These are phyloP conservation scores for Quercus alba DNA, from an alignment of 306 rosid genomes.

Conservation along the genomic window DNA sequence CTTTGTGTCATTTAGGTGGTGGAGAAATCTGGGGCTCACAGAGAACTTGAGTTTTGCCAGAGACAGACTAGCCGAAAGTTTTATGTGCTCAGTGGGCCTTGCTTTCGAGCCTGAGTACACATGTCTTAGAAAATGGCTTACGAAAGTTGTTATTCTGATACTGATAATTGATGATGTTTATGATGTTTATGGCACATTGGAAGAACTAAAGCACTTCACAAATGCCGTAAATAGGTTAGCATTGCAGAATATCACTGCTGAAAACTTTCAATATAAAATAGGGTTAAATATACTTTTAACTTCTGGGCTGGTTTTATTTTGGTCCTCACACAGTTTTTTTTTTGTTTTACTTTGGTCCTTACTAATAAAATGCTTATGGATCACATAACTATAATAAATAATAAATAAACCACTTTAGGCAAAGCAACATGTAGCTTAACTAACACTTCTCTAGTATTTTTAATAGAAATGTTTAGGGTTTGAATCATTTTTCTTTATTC, in stretches of 20 bases:
- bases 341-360: too few relatives aligned
- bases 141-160: conserved; percentile 47
- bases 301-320: too few relatives aligned
- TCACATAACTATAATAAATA: too few relatives aligned
- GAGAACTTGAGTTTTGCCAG: conserved; percentile 48
- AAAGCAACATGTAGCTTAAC: too few relatives aligned
- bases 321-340: too few relatives aligned
- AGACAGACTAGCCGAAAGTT: conserved; percentile 64
- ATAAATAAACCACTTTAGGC: too few relatives aligned
- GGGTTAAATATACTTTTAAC: too few relatives aligned
- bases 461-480: too few relatives aligned
- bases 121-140: conserved; percentile 53
- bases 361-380: too few relatives aligned
- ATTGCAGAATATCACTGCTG: background rate
- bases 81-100: conserved; percentile 57
- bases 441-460: too few relatives aligned
- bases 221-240: conserved; percentile 45
- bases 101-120: conserved; percentile 34
- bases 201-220: conserved; percentile 57
- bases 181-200: conserved; percentile 51
- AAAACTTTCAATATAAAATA: too few relatives aligned
- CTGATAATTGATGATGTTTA: conserved; percentile 55
- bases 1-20: conserved; percentile 46
- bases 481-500: too few relatives aligned
- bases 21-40: conserved; percentile 50